Percentiles rank a stretch among this genome's conserved stretches.
Evolutionary conservation across 495 filamentous ascomycete species (phyloP).

Genomic region (Penicillium turbatum): DNA sequence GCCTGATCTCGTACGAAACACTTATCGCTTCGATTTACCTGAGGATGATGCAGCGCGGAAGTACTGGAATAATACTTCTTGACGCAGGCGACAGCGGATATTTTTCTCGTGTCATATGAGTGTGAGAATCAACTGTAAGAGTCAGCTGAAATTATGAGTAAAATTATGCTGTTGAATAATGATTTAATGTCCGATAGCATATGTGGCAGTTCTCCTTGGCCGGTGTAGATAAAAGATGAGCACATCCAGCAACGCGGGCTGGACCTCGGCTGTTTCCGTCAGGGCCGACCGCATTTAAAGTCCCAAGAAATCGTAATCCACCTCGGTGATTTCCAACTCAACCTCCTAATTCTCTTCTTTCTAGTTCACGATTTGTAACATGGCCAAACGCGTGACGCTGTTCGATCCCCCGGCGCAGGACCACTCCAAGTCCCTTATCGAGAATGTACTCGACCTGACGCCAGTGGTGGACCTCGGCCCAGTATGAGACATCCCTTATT

Average conservation of each 20-base stretch:
- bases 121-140: neutral
- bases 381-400: conserved; percentile 56
- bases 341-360: neutral
- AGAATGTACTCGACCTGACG: conserved; percentile 83
- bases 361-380: conserved; percentile 4
- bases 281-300: conserved; percentile 10
- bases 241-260: neutral
- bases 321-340: neutral
- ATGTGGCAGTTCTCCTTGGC: neutral
- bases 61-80: neutral
- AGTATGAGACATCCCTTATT: conserved; percentile 39
- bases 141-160: too few species aligned
- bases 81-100: neutral
- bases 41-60: conserved; percentile 11
- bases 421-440: conserved; percentile 70
- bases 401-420: conserved; percentile 70
- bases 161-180: too few species aligned
- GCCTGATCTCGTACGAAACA: conserved; percentile 27
- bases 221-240: neutral
- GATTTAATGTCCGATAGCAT: neutral
- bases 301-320: conserved; percentile 10
- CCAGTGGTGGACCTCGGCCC: conserved; percentile 75
- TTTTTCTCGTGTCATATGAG: neutral
- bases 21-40: conserved; percentile 32
- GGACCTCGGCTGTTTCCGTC: conserved; percentile 22